Percentiles rank a stretch among this genome's conserved stretches.
phyloP scores from a whole-genome alignment of 2,329 filamentous ascomycete genomes.

The Parafenestella ontariensis region DNA sequence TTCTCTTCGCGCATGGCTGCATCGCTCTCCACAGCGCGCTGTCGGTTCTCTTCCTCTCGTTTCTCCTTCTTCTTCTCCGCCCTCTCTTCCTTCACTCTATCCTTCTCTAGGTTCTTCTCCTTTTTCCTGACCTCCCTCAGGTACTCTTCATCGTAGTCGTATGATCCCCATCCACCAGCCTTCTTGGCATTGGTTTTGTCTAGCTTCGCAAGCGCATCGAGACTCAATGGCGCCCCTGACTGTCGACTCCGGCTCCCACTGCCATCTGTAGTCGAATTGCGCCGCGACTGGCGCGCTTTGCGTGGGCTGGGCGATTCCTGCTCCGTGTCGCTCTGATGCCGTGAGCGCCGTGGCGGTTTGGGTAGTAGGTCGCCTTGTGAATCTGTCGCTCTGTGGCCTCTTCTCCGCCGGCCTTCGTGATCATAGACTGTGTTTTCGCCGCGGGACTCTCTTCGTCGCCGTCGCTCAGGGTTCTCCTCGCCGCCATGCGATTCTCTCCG shows the following conservation, averaged over 20 bases:
- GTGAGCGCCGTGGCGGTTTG: conserved; percentile 22
- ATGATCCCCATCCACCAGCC: conserved; percentile 49
- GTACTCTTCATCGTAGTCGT: conserved; percentile 51
- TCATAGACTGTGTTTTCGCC: conserved; percentile 28
- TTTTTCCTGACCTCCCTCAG: conserved; percentile 46
- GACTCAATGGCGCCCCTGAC: conserved; percentile 51
- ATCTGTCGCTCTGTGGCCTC: conserved; percentile 50
- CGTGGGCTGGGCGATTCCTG: conserved; percentile 35
- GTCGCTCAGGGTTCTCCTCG: conserved; percentile 27
- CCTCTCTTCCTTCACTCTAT: conserved; percentile 40
- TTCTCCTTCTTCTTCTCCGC: conserved; percentile 50
- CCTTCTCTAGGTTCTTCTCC: conserved; percentile 45
- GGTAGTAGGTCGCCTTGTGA: conserved; percentile 48
- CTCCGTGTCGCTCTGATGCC: conserved; percentile 41
- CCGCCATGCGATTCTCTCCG: conserved; percentile 38
- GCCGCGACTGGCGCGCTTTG: conserved; percentile 24
- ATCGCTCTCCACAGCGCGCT: conserved; percentile 28
- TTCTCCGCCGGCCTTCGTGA: conserved; percentile 37
- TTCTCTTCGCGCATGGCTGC: conserved; percentile 30
- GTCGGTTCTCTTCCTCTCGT: conserved; percentile 43
- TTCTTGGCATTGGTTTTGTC: conserved; percentile 67
- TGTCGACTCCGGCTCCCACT: conserved; percentile 37
- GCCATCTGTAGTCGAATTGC: conserved; percentile 33
- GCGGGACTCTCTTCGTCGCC: conserved; percentile 25
- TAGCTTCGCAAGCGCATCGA: conserved; percentile 70